phyloP scores from a whole-genome alignment of 78 protist genomes.

The Pelomyxa schiedti region DNA sequence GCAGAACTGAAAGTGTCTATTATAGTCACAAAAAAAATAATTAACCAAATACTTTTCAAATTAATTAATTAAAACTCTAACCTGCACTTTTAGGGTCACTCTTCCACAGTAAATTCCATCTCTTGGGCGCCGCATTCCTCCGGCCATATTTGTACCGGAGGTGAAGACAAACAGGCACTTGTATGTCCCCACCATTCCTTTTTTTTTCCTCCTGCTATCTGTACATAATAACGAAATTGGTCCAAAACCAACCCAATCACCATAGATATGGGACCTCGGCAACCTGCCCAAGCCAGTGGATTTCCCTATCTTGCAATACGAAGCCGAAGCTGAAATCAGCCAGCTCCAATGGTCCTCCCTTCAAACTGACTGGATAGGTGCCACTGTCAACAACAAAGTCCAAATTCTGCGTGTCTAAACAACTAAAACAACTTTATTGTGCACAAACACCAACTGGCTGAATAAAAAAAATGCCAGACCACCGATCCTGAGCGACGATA shows the following conservation, averaged over 20 bases:
- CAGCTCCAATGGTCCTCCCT: conserved; percentile 74
- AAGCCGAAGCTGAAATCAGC: conserved; percentile 64
- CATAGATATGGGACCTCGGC: conserved; percentile 89
- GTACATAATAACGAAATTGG: no score
- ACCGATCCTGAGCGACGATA: no score
- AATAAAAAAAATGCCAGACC: no score
- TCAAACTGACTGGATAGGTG: conserved; percentile 88
- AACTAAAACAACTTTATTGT: no score
- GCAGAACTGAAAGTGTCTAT: no score
- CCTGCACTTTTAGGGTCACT: conserved; percentile 55
- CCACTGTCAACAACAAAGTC: conserved; percentile 42
- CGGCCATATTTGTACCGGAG: conserved; percentile 84
- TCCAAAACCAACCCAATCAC: no score
- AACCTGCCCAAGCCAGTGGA: conserved; percentile 70
- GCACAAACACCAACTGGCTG: no score
- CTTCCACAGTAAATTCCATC: conserved; percentile 68
- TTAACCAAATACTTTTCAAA: no score
- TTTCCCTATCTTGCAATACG: conserved; percentile 75
- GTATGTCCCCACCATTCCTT: neutral
- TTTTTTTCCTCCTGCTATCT: neutral
- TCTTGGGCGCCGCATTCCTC: conserved; percentile 95
- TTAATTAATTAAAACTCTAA: no score
- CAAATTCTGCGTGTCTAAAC: conserved; percentile 53
- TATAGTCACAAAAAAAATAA: no score
- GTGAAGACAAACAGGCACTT: conserved; percentile 83